Percentiles rank a stretch among this genome's conserved stretches.
Conservation (phyloP, 2,329 filamentous ascomycete species). For the Pseudopithomyces maydicus region DNA sequence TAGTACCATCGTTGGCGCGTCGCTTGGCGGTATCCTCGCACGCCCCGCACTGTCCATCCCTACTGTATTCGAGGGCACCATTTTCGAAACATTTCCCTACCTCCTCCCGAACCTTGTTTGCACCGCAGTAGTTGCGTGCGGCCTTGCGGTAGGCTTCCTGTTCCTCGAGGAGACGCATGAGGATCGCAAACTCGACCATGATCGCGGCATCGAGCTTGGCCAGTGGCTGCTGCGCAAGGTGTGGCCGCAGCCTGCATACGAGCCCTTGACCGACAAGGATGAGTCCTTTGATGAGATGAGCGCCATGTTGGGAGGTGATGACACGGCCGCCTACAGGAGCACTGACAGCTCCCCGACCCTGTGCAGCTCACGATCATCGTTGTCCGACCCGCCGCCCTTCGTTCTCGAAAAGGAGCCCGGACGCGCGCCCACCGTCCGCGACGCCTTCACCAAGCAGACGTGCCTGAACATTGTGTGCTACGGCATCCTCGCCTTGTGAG, state of each 20-base stretch:
- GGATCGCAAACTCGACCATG: conserved; percentile 75
- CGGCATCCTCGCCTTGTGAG: conserved; percentile 93
- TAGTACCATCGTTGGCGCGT: conserved; percentile 88
- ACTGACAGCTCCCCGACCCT: conserved; percentile 60
- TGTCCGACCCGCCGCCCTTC: conserved; percentile 41
- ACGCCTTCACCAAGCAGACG: conserved; percentile 82
- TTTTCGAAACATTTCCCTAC: conserved; percentile 89
- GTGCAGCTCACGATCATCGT: conserved; percentile 38
- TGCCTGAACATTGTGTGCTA: conserved; percentile 87
- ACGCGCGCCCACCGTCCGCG: conserved; percentile 42
- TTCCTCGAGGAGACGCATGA: conserved; percentile 95
- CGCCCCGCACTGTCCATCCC: conserved; percentile 86
- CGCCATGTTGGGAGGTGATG: conserved; percentile 60
- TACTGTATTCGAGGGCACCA: conserved; percentile 71
- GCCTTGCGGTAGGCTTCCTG: conserved; percentile 77
- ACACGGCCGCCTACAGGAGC: conserved; percentile 67
- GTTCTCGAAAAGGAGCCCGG: conserved; percentile 33
- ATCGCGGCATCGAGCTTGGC: conserved; percentile 78
- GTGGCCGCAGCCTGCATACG: conserved; percentile 32
- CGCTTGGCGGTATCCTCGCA: conserved; percentile 87
- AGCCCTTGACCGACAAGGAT: conserved; percentile 46
- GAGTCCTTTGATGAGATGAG: conserved; percentile 62
- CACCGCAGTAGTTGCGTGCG: conserved; percentile 74
- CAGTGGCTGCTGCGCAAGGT: conserved; percentile 63
- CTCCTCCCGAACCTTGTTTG: conserved; percentile 92